These are phyloP conservation scores for Thermomucor indicae-seudaticae DNA, from an alignment of 371 early-diverging fungal species.

Conservation along the genomic window DNA sequence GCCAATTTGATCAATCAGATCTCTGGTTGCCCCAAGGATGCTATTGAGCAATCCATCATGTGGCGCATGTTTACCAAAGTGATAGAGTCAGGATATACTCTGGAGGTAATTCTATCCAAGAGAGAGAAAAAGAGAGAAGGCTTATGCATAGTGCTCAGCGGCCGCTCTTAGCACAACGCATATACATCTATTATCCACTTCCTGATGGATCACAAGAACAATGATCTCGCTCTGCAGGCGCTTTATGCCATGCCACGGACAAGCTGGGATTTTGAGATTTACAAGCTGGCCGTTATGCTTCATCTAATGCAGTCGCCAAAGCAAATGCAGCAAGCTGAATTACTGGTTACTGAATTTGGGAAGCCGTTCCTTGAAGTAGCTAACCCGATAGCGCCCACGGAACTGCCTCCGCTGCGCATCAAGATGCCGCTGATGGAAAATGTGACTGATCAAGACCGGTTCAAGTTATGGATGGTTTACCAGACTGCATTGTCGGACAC, in stretches of 20 bases:
- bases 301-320: conserved; percentile 31
- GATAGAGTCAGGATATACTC: conserved; percentile 31
- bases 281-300: conserved; percentile 28
- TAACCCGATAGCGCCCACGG: conserved; percentile 28
- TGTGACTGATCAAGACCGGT: conserved; percentile 27
- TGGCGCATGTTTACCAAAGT: conserved; percentile 39
- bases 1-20: conserved; percentile 19
- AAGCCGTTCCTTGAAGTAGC: conserved; percentile 29
- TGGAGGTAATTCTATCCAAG: conserved; percentile 17
- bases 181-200: conserved; percentile 20
- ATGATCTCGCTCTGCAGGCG: conserved; percentile 26
- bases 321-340: conserved; percentile 31
- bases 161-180: conserved; percentile 13
- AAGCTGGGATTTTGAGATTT: conserved; percentile 30
- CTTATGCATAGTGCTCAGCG: too few species aligned
- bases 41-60: conserved; percentile 22
- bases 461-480: conserved; percentile 32
- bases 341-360: conserved; percentile 30
- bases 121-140: too few species aligned
- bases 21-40: conserved; percentile 3
- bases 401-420: conserved; percentile 21
- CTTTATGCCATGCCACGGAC: conserved; percentile 30
- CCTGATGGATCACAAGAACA: conserved; percentile 17
- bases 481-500: conserved; percentile 22
- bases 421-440: conserved; percentile 29